Conservation (phyloP, 2,329 filamentous ascomycete genomes). For the Pseudogymnoascus sp. region DNA sequence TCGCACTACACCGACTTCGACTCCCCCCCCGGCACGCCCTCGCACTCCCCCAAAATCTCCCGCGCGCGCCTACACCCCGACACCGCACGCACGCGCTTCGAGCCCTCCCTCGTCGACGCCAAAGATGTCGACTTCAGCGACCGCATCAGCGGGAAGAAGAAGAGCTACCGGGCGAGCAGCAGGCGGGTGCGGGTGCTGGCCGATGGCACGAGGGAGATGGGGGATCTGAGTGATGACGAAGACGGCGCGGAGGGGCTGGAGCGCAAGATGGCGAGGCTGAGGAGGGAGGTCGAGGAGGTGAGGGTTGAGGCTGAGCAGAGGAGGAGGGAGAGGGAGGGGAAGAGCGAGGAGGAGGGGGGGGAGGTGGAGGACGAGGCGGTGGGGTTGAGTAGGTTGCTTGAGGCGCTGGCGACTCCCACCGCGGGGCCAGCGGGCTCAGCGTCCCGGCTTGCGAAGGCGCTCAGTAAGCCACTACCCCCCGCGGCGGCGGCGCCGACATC, state of each 20-base stretch:
- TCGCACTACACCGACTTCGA: constrained; percentile 52
- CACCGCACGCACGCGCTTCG: constrained; percentile 72
- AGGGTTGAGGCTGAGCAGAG: constrained; percentile 50
- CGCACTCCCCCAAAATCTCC: constrained; percentile 51
- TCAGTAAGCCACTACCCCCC: constrained; percentile 7
- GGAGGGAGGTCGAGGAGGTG: constrained; percentile 71
- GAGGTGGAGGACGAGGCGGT: constrained; percentile 49
- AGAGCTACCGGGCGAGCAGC: constrained; percentile 71
- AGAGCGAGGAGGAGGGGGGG: constrained; percentile 29
- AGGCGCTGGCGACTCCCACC: constrained; percentile 43
- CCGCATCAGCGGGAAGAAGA: constrained; percentile 71
- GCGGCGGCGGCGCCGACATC: constrained; percentile 20
- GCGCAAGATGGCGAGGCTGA: constrained; percentile 71
- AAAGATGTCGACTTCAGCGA: constrained; percentile 82
- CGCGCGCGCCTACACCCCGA: constrained; percentile 67
- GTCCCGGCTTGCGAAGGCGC: constrained; percentile 22
- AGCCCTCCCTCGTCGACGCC: constrained; percentile 66
- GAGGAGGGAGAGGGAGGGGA: constrained; percentile 37
- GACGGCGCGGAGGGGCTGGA: constrained; percentile 62
- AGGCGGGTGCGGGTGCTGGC: constrained; percentile 55
- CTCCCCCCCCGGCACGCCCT: constrained; percentile 51
- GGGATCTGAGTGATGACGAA: constrained; percentile 68
- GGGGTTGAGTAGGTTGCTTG: constrained; percentile 63
- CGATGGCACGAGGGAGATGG: constrained; percentile 58
- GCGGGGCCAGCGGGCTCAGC: constrained; percentile 12